A percentile compares a stretch with the other conserved stretches of the same genome.
Conservation (phyloP, 371 early-diverging fungal genomes). For the Mortierella sp. region DNA sequence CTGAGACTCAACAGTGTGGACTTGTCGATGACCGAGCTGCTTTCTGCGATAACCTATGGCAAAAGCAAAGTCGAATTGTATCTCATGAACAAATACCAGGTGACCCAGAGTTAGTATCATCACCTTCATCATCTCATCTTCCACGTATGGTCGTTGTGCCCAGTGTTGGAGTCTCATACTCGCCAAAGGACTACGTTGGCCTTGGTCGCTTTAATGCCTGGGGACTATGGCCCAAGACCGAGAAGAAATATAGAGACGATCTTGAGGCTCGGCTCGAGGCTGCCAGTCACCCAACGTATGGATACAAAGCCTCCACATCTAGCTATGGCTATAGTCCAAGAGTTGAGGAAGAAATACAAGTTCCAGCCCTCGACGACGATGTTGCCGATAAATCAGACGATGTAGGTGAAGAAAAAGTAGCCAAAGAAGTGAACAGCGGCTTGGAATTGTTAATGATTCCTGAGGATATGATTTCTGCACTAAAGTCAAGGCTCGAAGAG, state of each 20-base stretch:
- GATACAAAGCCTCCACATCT: conserved; percentile 29
- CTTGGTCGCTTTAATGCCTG: conserved; percentile 23
- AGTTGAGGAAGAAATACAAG: neutral
- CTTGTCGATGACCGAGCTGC: neutral
- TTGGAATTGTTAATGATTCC: conserved; percentile 6
- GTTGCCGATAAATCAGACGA: neutral
- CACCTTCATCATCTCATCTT: neutral
- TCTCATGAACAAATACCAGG: no score
- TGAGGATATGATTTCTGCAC: neutral
- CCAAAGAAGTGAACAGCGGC: neutral
- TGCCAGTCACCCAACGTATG: conserved; percentile 21
- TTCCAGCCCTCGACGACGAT: neutral
- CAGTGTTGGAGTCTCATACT: conserved; percentile 5
- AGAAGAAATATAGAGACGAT: conserved; percentile 25
- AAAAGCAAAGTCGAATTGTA: neutral
- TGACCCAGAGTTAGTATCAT: neutral
- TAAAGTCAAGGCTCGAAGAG: conserved; percentile 20
- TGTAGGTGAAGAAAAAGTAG: neutral
- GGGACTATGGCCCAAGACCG: conserved; percentile 41
- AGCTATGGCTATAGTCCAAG: conserved; percentile 24
- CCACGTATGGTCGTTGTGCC: conserved; percentile 34
- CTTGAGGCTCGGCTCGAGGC: conserved; percentile 15
- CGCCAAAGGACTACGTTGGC: conserved; percentile 9
- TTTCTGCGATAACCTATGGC: neutral
- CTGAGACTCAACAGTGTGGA: neutral